These are phyloP conservation scores for Blumeria graminis DNA, from an alignment of 2,329 filamentous ascomycete species.

Conservation along the genomic window DNA sequence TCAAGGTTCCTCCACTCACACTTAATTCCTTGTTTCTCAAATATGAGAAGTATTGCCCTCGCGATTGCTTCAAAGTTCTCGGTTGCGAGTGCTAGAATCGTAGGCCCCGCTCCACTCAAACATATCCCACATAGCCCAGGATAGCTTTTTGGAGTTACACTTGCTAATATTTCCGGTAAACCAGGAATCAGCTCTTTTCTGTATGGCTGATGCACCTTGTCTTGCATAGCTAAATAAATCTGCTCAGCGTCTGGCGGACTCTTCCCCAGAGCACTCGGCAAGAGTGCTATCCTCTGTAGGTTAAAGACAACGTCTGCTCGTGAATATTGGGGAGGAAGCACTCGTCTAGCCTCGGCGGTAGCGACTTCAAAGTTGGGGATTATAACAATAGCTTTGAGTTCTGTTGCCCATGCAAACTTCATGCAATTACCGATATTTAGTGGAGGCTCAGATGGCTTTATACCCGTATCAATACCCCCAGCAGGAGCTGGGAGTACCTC, in stretches of 20 bases:
- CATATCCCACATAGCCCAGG: conserved; percentile 82
- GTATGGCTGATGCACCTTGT: conserved; percentile 94
- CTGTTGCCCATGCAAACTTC: conserved; percentile 77
- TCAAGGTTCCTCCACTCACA: conserved; percentile 78
- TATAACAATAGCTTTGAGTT: conserved; percentile 92
- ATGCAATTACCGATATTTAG: conserved; percentile 86
- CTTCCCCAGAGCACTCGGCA: conserved; percentile 72
- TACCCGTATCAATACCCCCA: conserved; percentile 74
- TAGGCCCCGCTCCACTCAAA: conserved; percentile 81
- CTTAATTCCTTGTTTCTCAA: conserved; percentile 46
- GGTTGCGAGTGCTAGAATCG: conserved; percentile 79
- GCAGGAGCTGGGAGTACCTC: conserved; percentile 81
- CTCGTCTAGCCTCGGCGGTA: conserved; percentile 74
- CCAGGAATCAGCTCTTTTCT: conserved; percentile 78
- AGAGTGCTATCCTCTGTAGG: conserved; percentile 72
- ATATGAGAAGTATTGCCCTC: conserved; percentile 47
- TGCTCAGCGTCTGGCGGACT: conserved; percentile 78
- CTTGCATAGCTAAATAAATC: conserved; percentile 96
- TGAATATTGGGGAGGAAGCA: conserved; percentile 58
- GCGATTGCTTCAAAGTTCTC: conserved; percentile 77
- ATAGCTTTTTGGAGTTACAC: conserved; percentile 67
- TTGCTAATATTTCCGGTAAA: conserved; percentile 70
- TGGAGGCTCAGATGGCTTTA: conserved; percentile 70
- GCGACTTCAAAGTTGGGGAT: conserved; percentile 90
- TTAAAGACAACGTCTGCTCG: conserved; percentile 77